phyloP scores from a whole-genome alignment of 208 protist species.

The Wallacemonas rigidus region DNA sequence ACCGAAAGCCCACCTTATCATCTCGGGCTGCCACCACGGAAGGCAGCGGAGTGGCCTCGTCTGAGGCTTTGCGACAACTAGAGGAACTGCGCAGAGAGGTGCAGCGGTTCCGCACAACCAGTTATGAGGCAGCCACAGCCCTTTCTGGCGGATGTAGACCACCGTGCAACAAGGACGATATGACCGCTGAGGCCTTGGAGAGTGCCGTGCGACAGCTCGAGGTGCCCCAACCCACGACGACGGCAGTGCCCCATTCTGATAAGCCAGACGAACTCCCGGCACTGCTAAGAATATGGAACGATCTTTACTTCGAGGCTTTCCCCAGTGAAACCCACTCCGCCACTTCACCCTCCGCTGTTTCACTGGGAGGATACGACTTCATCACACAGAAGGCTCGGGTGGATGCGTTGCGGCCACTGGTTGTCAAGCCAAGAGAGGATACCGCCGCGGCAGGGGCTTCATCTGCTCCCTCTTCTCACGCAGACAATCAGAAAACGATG shows the following conservation, averaged over 20 bases:
- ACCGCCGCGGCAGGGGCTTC: not conserved
- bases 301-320: not conserved
- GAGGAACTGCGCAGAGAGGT: conserved; percentile 31
- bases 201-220: not conserved
- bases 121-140: conserved; percentile 21
- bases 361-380: too few relatives aligned
- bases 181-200: conserved; percentile 14
- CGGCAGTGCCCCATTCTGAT: too few relatives aligned
- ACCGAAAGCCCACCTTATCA: conserved; percentile 24
- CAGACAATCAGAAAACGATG: too few relatives aligned
- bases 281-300: not conserved
- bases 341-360: too few relatives aligned
- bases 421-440: not conserved
- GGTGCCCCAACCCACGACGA: too few relatives aligned
- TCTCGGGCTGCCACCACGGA: not conserved
- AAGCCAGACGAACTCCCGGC: not conserved
- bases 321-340: not conserved
- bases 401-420: not conserved
- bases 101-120: conserved; percentile 31
- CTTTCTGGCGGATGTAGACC: conserved; percentile 20
- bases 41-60: not conserved
- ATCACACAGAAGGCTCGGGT: not conserved
- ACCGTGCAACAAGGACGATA: not conserved
- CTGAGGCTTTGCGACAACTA: not conserved
- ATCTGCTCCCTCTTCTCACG: not conserved